Base-by-base conservation (phyloP, 495 filamentous ascomycete genomes). In the Tuber melanosporum region DNA sequence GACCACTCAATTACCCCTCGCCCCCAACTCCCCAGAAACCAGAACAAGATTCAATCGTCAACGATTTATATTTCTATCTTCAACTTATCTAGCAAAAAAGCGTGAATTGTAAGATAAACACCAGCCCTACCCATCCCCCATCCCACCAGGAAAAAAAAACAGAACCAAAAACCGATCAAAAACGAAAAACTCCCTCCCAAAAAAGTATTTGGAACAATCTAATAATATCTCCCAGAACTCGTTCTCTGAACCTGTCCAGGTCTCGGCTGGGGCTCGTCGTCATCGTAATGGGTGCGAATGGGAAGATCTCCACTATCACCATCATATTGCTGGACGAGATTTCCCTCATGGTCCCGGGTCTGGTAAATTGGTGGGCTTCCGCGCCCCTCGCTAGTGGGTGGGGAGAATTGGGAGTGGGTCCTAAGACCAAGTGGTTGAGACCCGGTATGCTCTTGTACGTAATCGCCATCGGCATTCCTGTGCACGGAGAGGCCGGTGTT, bases 121-220 rank as follows among this genome's bases (percentile, higher is more conserved):
- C 26, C 12, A 66, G 19, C 4, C 57, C 57, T 14, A 8, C 26
- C 26, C 57, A 66, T 36, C 26, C 26, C 57, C 15, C 57, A 66
- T 66, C 57, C 57, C 57, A 66, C 6, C 57, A 66, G 39, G 39
- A 41, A 41, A 66, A 66, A 66, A 26, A 26, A 14, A 57, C 10
- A 66, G 7, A 66, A 36, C 52, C 52, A 66, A 66, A 66, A 66
- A 66, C 57, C 57, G 17, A 66, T 66, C 57, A 66, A 66, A 66
- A 66, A 66, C 7, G 26, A 36, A 66, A 66, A 66, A 66, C 57
- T 36, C 57, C 57, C 26, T 66, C 57, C 57, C 57, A 66, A 36
- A 66, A 66, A 17, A 17, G 6, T 14, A 26, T n/a, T 20, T 7
- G n/a, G 17, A 66, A 36, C 57, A 66, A 66, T 66, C 14, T 66